These are phyloP conservation scores for Globisporangium paddicum DNA, from an alignment of 352 stramenopile genomes.

Conservation along the genomic window DNA sequence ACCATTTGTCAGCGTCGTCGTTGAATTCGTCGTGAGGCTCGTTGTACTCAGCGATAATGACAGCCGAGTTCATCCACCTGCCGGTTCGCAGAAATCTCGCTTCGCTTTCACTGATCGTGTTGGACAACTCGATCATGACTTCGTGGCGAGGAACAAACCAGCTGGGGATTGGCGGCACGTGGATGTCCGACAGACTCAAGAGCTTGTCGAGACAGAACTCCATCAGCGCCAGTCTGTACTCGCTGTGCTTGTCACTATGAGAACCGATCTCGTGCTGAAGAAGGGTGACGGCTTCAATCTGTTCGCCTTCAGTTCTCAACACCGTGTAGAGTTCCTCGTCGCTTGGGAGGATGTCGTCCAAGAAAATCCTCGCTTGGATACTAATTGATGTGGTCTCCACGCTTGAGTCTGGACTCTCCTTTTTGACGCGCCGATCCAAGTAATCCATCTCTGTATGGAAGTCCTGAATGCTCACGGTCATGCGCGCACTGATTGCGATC, in stretches of 20 bases:
- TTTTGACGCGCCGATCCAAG: background rate
- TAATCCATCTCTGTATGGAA: constrained; percentile 9
- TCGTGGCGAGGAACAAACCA: constrained; percentile 81
- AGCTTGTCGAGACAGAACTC: constrained; percentile 4
- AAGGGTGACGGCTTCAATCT: constrained; percentile 3
- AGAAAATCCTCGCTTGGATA: background rate
- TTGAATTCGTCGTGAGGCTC: background rate
- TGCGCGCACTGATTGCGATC: background rate
- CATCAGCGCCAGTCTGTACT: constrained; percentile 2
- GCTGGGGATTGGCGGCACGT: background rate
- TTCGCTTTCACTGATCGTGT: constrained; percentile 12
- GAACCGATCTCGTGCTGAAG: constrained; percentile 5
- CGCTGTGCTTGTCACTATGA: constrained; percentile 9
- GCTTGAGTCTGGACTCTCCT: background rate
- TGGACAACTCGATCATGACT: constrained; percentile 54
- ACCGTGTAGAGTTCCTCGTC: constrained; percentile 2
- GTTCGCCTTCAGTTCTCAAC: background rate
- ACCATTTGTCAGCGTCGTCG: constrained; percentile 1
- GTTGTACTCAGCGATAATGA: constrained; percentile 8
- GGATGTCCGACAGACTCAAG: background rate
- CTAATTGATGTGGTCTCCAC: background rate
- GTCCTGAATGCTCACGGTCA: constrained; percentile 2
- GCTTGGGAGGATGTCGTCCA: background rate
- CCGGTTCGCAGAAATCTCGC: constrained; percentile 3
- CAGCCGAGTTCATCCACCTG: constrained; percentile 37